Evolutionary conservation across 805 yeast species (phyloP).

Genomic region (Yamadazyma nakazawae): DNA sequence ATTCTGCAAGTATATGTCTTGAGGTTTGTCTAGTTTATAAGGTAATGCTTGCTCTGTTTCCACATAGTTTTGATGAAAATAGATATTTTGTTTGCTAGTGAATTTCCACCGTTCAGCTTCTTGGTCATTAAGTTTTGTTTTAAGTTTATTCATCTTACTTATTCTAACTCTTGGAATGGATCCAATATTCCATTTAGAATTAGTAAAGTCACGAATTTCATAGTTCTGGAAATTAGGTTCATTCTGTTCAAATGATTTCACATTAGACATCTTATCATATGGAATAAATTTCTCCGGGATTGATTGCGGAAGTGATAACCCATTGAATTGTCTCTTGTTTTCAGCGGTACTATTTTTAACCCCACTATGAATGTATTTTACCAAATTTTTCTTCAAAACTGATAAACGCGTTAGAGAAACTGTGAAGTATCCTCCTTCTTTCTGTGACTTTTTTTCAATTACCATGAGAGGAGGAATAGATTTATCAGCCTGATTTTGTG

Average conservation of each 20-base stretch:
- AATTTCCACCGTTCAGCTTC: slow-evolving; percentile 21
- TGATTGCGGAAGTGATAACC: slow-evolving; percentile 23
- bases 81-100: slow-evolving; percentile 33
- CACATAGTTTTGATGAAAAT: slow-evolving; percentile 35
- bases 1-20: slow-evolving; percentile 26
- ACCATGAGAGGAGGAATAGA: slow-evolving; percentile 25
- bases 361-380: slow-evolving; percentile 5
- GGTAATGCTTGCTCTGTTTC: slow-evolving; percentile 12
- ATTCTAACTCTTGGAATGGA: slow-evolving; percentile 42
- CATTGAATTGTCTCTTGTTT: slow-evolving; percentile 17
- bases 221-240: slow-evolving; percentile 22
- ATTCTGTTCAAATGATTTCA: slow-evolving; percentile 5
- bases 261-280: slow-evolving; percentile 13
- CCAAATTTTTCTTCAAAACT: slow-evolving; percentile 10
- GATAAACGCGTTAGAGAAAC: slow-evolving; percentile 20
- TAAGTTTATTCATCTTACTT: slow-evolving; percentile 24
- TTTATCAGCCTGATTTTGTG: slow-evolving; percentile 14
- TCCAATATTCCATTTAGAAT: slow-evolving; percentile 39
- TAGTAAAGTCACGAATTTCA: slow-evolving; percentile 24
- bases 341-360: slow-evolving; percentile 6
- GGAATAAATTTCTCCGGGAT: slow-evolving; percentile 23
- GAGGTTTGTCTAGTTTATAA: slow-evolving; percentile 16
- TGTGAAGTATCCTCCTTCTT: slow-evolving; percentile 29
- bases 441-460: slow-evolving; percentile 21
- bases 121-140: slow-evolving; percentile 16